Evolutionary conservation across 257 asterid species (phyloP).

Genomic region (Knoxia roxburghii): DNA sequence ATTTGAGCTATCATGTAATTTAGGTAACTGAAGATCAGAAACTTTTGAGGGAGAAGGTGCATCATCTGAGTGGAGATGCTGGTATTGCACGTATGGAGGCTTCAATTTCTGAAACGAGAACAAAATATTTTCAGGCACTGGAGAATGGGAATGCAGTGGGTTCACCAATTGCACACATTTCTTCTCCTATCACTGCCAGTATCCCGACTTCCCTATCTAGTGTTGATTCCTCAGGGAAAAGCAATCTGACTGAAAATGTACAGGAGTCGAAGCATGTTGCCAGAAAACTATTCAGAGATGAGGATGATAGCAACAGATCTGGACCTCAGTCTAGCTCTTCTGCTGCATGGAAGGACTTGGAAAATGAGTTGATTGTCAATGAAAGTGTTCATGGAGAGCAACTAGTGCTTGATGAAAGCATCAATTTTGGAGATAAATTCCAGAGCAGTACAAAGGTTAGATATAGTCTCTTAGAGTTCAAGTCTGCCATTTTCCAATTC

Average conservation of each 20-base stretch:
- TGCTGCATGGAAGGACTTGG: conserved; percentile 47
- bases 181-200: conserved; percentile 34
- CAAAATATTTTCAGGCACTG: conserved; percentile 48
- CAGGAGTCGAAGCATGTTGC: conserved; percentile 45
- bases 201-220: conserved; percentile 27
- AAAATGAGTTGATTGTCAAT: conserved; percentile 75
- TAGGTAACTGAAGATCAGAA: conserved; percentile 76
- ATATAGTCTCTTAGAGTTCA: neutral
- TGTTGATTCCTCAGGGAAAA: conserved; percentile 31
- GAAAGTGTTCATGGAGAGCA: conserved; percentile 78
- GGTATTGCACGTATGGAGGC: conserved; percentile 76
- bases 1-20: neutral
- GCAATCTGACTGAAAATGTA: conserved; percentile 25
- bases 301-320: conserved; percentile 25
- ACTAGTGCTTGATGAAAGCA: conserved; percentile 36
- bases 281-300: conserved; percentile 58
- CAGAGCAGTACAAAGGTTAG: conserved; percentile 46
- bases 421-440: conserved; percentile 27
- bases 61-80: conserved; percentile 72
- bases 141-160: conserved; percentile 43
- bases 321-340: conserved; percentile 21
- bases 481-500: neutral
- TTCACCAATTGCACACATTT: conserved; percentile 32
- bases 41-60: conserved; percentile 79
- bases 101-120: conserved; percentile 58